Percentiles rank a stretch among this genome's conserved stretches.
Evolutionary conservation across 257 asterid species (phyloP).

Genomic region (Forsythia viridissima): DNA sequence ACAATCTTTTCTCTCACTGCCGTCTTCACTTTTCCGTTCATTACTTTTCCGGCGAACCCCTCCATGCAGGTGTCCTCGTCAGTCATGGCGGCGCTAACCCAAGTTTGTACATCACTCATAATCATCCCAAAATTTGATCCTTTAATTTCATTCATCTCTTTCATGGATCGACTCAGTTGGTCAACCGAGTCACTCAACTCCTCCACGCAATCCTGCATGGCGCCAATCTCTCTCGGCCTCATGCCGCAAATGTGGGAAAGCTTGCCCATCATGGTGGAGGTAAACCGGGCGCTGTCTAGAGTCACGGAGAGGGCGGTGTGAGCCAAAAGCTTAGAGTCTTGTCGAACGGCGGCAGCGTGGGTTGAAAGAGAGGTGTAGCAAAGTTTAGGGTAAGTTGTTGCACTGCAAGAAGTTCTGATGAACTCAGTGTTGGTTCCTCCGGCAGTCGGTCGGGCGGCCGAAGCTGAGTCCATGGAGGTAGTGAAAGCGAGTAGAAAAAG

Average conservation of each 20-base stretch:
- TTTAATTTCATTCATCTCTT: constrained; percentile 43
- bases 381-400: constrained; percentile 37
- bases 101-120: constrained; percentile 60
- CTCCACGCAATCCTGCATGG: constrained; percentile 74
- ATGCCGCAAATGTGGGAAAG: constrained; percentile 40
- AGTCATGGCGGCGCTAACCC: constrained; percentile 90
- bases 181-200: constrained; percentile 54
- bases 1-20: constrained; percentile 42
- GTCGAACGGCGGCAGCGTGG: constrained; percentile 49
- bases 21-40: constrained; percentile 39
- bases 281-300: constrained; percentile 40
- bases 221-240: constrained; percentile 51
- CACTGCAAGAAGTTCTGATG: constrained; percentile 34
- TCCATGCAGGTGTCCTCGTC: constrained; percentile 73
- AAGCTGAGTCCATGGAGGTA: background rate
- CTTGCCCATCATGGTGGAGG: constrained; percentile 42
- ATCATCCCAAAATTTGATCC: constrained; percentile 35
- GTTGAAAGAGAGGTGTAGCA: constrained; percentile 55
- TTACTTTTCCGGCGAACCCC: constrained; percentile 52
- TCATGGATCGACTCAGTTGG: constrained; percentile 38
- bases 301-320: constrained; percentile 54
- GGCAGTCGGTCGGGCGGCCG: constrained; percentile 20
- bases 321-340: constrained; percentile 51
- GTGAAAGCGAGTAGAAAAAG: constrained; percentile 13
- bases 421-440: constrained; percentile 21